phyloP scores from a whole-genome alignment of 495 filamentous ascomycete genomes.

The Aspergillus incahuasiensis region DNA sequence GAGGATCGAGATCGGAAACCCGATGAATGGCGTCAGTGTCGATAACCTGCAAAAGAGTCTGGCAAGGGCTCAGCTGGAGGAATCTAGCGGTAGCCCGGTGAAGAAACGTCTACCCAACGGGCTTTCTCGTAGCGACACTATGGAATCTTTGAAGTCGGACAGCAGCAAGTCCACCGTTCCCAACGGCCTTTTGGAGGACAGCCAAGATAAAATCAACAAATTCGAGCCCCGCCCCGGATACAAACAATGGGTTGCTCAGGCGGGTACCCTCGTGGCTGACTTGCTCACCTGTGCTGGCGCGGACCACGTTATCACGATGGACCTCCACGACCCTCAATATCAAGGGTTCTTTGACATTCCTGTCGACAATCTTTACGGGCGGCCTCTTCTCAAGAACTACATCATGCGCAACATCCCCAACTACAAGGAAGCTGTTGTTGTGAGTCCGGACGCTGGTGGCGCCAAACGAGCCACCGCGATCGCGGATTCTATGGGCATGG shows the following conservation, averaged over 20 bases:
- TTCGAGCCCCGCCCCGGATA: slow-evolving; percentile 89
- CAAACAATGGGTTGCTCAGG: slow-evolving; percentile 97
- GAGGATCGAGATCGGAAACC: slow-evolving; percentile 55
- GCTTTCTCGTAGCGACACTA: slow-evolving; percentile 54
- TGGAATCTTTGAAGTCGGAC: slow-evolving; percentile 53
- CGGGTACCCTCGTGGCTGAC: slow-evolving; percentile 91
- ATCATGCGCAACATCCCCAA: slow-evolving; percentile 85
- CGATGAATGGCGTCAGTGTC: slow-evolving; percentile 58
- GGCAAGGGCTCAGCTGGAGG: slow-evolving; percentile 55
- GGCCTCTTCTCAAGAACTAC: slow-evolving; percentile 82
- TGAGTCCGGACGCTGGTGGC: slow-evolving; percentile 93
- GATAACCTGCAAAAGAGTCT: slow-evolving; percentile 63
- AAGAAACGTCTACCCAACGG: slow-evolving; percentile 36
- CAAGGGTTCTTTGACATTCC: slow-evolving; percentile 99
- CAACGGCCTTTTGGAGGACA: slow-evolving; percentile 48
- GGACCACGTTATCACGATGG: slow-evolving; percentile 93
- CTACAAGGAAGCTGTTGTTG: slow-evolving; percentile 82
- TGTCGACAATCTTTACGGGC: slow-evolving; percentile 92
- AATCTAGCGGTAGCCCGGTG: slow-evolving; percentile 42
- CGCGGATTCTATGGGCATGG: slow-evolving; percentile 85
- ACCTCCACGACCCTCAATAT: slow-evolving; percentile 96
- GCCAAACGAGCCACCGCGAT: slow-evolving; percentile 97
- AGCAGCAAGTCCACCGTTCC: slow-evolving; percentile 20
- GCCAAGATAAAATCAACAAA: slow-evolving; percentile 43
- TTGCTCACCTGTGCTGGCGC: slow-evolving; percentile 92